Evolutionary conservation across 2,329 filamentous ascomycete species (phyloP).

Genomic region (Nemania sp.): DNA sequence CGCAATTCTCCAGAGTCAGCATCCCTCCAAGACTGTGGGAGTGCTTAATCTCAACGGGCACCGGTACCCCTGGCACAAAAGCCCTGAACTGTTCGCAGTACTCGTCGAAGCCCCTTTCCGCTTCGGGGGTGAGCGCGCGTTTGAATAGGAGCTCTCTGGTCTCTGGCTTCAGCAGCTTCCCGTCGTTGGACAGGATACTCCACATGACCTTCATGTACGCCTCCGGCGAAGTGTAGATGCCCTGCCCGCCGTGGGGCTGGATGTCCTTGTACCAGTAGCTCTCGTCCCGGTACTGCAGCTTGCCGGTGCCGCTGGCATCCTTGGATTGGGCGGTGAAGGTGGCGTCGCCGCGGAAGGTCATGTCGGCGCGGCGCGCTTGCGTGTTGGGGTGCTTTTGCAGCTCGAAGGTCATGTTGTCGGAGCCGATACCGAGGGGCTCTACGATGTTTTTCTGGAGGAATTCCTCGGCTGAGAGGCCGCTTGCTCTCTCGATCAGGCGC

Average conservation of each 20-base stretch:
- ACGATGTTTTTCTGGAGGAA: slow-evolving; percentile 34
- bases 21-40: slow-evolving; percentile 43
- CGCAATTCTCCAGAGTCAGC: slow-evolving; percentile 34
- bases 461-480: slow-evolving; percentile 26
- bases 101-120: slow-evolving; percentile 42
- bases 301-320: background rate
- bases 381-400: slow-evolving; percentile 37
- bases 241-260: slow-evolving; percentile 53
- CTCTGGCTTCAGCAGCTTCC: slow-evolving; percentile 57
- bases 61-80: slow-evolving; percentile 47
- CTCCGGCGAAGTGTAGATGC: slow-evolving; percentile 51
- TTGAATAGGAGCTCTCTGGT: slow-evolving; percentile 61
- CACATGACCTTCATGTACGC: slow-evolving; percentile 60
- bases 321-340: background rate
- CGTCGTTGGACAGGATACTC: slow-evolving; percentile 62
- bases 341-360: slow-evolving; percentile 36
- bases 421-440: slow-evolving; percentile 30
- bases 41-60: slow-evolving; percentile 52
- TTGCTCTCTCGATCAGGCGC: slow-evolving; percentile 33
- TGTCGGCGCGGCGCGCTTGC: slow-evolving; percentile 39
- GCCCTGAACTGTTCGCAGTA: slow-evolving; percentile 30
- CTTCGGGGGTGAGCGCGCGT: slow-evolving; percentile 56
- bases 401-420: slow-evolving; percentile 44
- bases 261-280: slow-evolving; percentile 39
- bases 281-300: slow-evolving; percentile 37